Conservation (phyloP, 805 yeast genomes). For the Saccharomycopsis oosterbeekiorum region DNA sequence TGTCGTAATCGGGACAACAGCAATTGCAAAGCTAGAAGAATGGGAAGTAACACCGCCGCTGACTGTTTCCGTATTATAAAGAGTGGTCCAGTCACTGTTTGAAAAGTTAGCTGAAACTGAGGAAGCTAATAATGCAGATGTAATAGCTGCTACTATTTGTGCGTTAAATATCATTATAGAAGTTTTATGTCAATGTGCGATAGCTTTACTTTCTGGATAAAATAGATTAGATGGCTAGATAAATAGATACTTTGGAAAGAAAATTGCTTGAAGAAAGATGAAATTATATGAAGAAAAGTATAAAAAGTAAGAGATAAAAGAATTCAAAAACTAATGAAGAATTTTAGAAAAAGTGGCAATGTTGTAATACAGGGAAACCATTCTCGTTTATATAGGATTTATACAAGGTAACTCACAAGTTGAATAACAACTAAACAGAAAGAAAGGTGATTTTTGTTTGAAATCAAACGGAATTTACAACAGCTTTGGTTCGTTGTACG, state of each 20-base stretch:
- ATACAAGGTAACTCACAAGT: neutral
- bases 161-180: slow-evolving; percentile 3
- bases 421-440: neutral
- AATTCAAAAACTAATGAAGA: too few species aligned
- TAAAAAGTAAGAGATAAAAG: too few species aligned
- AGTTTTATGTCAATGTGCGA: too few species aligned
- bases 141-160: neutral
- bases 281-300: neutral
- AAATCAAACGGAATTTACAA: neutral
- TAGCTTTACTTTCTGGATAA: too few species aligned
- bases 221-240: too few species aligned
- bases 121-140: slow-evolving; percentile 2
- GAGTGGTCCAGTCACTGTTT: slow-evolving; percentile 28
- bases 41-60: slow-evolving; percentile 29
- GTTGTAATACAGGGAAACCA: neutral
- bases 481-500: neutral
- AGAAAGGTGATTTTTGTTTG: neutral
- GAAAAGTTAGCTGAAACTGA: slow-evolving; percentile 5
- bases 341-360: neutral
- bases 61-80: slow-evolving; percentile 32
- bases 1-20: slow-evolving; percentile 27
- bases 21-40: slow-evolving; percentile 33
- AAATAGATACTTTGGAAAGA: neutral
- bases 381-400: neutral
- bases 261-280: neutral